Conservation (phyloP, 371 early-diverging fungal genomes). For the Antonospora locustae region DNA sequence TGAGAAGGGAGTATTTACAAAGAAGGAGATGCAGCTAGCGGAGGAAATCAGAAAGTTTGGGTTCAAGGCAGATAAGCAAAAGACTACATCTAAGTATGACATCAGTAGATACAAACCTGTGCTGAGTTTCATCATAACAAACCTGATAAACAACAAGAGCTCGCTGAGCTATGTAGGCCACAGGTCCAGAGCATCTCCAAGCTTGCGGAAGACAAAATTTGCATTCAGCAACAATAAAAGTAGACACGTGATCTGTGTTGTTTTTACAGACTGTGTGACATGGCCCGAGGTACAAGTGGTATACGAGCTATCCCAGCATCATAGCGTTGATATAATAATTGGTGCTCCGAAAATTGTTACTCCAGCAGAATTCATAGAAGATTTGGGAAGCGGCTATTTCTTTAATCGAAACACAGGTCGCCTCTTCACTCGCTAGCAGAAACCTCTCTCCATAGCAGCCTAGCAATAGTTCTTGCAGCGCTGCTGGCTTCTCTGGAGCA, state of each 20-base stretch:
- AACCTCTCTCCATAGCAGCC: too few species aligned
- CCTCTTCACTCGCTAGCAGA: too few species aligned
- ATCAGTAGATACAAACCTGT: slow-evolving; percentile 49
- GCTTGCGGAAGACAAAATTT: slow-evolving; percentile 5
- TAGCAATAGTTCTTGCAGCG: too few species aligned
- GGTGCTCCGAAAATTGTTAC: slow-evolving; percentile 31
- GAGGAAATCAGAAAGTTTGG: slow-evolving; percentile 13
- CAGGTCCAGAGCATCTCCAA: slow-evolving; percentile 39
- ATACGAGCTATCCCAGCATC: slow-evolving; percentile 38
- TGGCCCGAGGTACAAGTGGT: slow-evolving; percentile 44
- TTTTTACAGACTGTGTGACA: slow-evolving; percentile 28
- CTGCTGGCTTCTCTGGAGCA: too few species aligned
- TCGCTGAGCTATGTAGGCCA: not conserved
- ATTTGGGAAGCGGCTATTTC: too few species aligned
- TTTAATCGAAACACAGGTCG: too few species aligned
- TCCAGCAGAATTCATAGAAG: slow-evolving; percentile 21
- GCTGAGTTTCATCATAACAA: slow-evolving; percentile 32
- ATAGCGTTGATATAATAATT: slow-evolving; percentile 37
- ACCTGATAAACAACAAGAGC: slow-evolving; percentile 32
- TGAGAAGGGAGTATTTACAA: slow-evolving; percentile 12
- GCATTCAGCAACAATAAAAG: not conserved
- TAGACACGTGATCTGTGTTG: slow-evolving; percentile 19
- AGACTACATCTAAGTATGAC: slow-evolving; percentile 31
- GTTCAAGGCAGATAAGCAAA: slow-evolving; percentile 2
- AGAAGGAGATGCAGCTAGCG: slow-evolving; percentile 25